phyloP scores from a whole-genome alignment of 2,329 filamentous ascomycete species.

The Xylaria sp. region DNA sequence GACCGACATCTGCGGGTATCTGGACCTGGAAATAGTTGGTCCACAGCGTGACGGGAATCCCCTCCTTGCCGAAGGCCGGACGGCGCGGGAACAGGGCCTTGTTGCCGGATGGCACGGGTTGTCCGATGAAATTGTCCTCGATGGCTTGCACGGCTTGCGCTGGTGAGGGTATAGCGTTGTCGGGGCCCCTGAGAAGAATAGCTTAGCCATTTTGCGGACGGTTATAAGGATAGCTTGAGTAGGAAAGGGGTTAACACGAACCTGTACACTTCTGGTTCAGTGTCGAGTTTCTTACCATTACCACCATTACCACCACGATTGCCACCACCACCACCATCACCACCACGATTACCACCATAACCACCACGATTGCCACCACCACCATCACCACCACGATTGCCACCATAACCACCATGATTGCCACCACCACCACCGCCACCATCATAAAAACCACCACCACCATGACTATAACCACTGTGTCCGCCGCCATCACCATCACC shows the following conservation, averaged over 20 bases:
- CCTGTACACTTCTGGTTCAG: constrained; percentile 7
- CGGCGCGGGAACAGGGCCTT: constrained; percentile 38
- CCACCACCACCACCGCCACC: constrained; percentile 19
- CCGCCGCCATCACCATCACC: constrained; percentile 2
- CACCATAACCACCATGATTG: constrained; percentile 10
- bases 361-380: constrained; percentile 2
- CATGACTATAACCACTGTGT: neutral
- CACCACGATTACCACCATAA: neutral
- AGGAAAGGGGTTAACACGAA: constrained; percentile 25
- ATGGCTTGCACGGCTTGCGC: constrained; percentile 33
- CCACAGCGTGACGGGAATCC: constrained; percentile 42
- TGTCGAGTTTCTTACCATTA: neutral
- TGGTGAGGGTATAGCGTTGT: constrained; percentile 15
- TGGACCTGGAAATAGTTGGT: constrained; percentile 49
- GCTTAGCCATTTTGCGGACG: no score
- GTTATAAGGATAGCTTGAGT: neutral
- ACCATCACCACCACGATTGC: constrained; percentile 14
- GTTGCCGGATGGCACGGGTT: constrained; percentile 10
- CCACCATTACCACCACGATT: neutral
- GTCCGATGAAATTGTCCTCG: constrained; percentile 38
- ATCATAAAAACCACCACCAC: neutral
- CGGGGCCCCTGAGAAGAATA: constrained; percentile 1
- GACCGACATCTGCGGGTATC: constrained; percentile 29
- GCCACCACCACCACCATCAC: constrained; percentile 9
- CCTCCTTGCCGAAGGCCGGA: constrained; percentile 44